Evolutionary conservation across 2,329 filamentous ascomycete species (phyloP), one percentile per base, ranked within the genome.

Genomic region (Aspergillus tamarii): DNA sequence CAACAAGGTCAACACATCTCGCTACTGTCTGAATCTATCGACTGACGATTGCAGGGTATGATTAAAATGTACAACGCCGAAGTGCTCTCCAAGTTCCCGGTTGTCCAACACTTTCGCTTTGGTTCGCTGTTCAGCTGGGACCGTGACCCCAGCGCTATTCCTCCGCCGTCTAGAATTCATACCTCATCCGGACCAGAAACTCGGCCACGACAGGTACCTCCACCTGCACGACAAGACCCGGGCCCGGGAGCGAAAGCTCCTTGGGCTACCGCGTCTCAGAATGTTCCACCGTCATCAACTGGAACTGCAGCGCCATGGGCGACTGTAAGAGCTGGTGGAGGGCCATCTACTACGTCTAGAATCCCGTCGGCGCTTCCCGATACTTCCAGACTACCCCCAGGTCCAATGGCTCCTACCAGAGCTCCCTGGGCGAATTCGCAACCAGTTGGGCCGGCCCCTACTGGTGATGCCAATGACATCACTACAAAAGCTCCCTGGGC

Each of bases 1-100:
- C 73, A 98, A 99, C 80, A 94, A 94, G 83, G 87, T 62, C 26
- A 30, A 28, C 14, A 14, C 36, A 23, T 41, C 3, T 16, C 3
- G 7, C 28, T 26, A 19, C 8, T 4, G 32, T 19, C 26, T 19
- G 11, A 9, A 14, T 6, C 2, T 2, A 14, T 11, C 6, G 32
- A 32, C 55, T 69, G 53, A 70, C 45, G 19, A 34, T 55, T 55
- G 2, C 28, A 91, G 89, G 95, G 95, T 58, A 98, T 99, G 95
- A 88, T 99, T 73, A 99, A 98, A 80, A 99, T 99, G 95, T 99
- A 94, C 81, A 93, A 96, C 69, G 95, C 92, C 21, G 95, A 99
- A 81, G 95, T 99, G 3, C 84, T 99, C 16, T 92, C 91, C 45
- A 99, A 99, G 78, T 97, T 97, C 74, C 95, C 95, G 3, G 95